Evolutionary conservation across 306 rosid genomes (phyloP), one percentile per base, ranked within the genome.

Genomic region (Canavalia ensiformis): DNA sequence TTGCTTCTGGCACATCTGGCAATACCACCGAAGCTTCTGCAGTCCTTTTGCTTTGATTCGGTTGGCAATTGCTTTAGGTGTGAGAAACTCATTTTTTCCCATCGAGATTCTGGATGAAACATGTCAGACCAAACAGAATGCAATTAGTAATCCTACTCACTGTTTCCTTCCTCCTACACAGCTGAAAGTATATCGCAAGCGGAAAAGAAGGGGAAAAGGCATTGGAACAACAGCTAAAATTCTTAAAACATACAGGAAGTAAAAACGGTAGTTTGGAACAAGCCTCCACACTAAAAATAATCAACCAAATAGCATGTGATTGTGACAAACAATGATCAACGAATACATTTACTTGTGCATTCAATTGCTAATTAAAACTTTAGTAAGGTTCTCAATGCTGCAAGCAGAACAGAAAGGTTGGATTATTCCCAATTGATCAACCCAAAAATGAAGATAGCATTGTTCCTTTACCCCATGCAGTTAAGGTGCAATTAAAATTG

Each of bases 1-100:
- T 77, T 92, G 97, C 90, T 94, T 94, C 84, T 94, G 97, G 74
- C 98, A 94, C 98, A 94, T 95, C 88, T 95, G 98, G 87, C 98
- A 95, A 81, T 95, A 95, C 97, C 97, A 95, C 8, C 97, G 86
- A 29, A 95, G 97, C 88, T 95, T 95, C 94, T 95, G 97, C 41
- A 95, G 86, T 13, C 98, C 98, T 63, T 92, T 95, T 18, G 98
- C 97, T 80, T 94, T 95, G 82, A 92, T 92, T 52, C 97, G 81
- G 56, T 95, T 95, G 8, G 98, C 97, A 29, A 95, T 95, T 25
- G 97, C 97, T 70, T 95, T 95, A 0, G 97, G 97, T 0, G 97
- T 95, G 4, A 95, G 88, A 63, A 91, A 92, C 30, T 95, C 97
- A 59, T 95, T 95, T 90, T 91, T 95, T 28, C 97, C 99, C 99